A percentile compares a stretch with the other conserved stretches of the same genome.
Conservation (phyloP, 2,329 filamentous ascomycete species). For the Simplicillium sp. region DNA sequence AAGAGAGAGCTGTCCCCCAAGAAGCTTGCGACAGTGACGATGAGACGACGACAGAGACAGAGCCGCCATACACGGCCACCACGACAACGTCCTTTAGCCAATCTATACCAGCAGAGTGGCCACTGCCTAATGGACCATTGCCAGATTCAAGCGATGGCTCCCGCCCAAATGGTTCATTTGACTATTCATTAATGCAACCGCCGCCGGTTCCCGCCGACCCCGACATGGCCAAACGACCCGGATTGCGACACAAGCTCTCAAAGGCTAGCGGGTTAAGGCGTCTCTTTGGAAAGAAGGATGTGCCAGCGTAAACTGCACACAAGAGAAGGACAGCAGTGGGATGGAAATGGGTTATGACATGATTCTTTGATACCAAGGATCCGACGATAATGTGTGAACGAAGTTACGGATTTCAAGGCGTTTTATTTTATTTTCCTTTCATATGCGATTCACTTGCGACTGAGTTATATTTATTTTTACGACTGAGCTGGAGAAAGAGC, state of each 20-base stretch:
- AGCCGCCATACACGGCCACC: slow-evolving; percentile 4
- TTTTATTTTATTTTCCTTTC: no score
- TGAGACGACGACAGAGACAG: slow-evolving; percentile 8
- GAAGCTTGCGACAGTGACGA: slow-evolving; percentile 37
- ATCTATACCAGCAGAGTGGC: slow-evolving; percentile 6
- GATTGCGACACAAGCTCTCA: slow-evolving; percentile 19
- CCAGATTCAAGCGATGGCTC: no score
- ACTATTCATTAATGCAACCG: slow-evolving; percentile 4
- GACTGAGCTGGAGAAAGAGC: not conserved
- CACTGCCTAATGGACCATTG: not conserved
- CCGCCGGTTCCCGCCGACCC: slow-evolving; percentile 7
- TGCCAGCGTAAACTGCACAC: slow-evolving; percentile 1
- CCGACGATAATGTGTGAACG: no score
- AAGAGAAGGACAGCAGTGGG: not conserved
- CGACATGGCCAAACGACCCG: not conserved
- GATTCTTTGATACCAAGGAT: not conserved
- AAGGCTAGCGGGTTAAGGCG: slow-evolving; percentile 26
- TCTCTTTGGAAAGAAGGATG: slow-evolving; percentile 25
- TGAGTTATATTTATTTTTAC: no score
- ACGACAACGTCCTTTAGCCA: not conserved
- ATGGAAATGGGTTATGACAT: not conserved
- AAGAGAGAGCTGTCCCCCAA: slow-evolving; percentile 37
- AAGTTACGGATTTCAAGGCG: no score
- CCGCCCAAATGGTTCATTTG: no score
- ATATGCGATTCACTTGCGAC: no score